Percentiles rank a stretch among this genome's conserved stretches.
These are phyloP conservation scores for Ottelia alismoides DNA, from an alignment of 106 monocot species.

Conservation along the genomic window DNA sequence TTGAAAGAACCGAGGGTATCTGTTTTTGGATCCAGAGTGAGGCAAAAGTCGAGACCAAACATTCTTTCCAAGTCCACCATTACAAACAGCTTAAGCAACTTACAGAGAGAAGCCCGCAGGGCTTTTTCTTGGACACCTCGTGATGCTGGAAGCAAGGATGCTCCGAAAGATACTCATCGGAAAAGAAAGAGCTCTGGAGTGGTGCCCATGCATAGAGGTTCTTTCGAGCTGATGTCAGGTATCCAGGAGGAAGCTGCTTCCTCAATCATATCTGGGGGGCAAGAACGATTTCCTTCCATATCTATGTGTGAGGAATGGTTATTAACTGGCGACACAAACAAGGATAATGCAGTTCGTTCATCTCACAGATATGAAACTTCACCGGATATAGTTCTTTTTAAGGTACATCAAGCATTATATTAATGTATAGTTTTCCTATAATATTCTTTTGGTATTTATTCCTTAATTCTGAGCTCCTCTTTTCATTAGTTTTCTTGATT, in stretches of 20 bases:
- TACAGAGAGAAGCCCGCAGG: conserved; percentile 77
- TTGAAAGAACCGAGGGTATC: conserved; percentile 59
- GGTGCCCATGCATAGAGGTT: conserved; percentile 22
- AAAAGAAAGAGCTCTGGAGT: conserved; percentile 81
- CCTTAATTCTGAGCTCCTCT: no score
- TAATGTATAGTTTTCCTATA: no score
- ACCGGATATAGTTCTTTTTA: conserved; percentile 93
- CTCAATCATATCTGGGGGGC: conserved; percentile 39
- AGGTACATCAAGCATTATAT: conserved; percentile 20
- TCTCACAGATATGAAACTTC: conserved; percentile 84
- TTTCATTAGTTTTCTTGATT: no score
- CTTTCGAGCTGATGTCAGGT: conserved; percentile 50
- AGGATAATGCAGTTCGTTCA: conserved; percentile 54
- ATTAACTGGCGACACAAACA: conserved; percentile 65
- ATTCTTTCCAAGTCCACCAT: conserved; percentile 43
- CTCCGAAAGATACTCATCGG: conserved; percentile 39
- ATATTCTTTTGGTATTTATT: no score
- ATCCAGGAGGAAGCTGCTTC: conserved; percentile 37
- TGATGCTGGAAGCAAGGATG: conserved; percentile 43
- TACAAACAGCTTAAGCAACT: conserved; percentile 59
- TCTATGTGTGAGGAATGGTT: conserved; percentile 80
- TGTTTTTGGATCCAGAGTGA: conserved; percentile 42
- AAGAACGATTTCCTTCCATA: conserved; percentile 71
- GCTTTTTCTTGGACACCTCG: conserved; percentile 88
- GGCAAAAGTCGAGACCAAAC: conserved; percentile 48